These are phyloP conservation scores for Aspergillus alliaceus DNA, from an alignment of 2,329 filamentous ascomycete species.

Conservation along the genomic window DNA sequence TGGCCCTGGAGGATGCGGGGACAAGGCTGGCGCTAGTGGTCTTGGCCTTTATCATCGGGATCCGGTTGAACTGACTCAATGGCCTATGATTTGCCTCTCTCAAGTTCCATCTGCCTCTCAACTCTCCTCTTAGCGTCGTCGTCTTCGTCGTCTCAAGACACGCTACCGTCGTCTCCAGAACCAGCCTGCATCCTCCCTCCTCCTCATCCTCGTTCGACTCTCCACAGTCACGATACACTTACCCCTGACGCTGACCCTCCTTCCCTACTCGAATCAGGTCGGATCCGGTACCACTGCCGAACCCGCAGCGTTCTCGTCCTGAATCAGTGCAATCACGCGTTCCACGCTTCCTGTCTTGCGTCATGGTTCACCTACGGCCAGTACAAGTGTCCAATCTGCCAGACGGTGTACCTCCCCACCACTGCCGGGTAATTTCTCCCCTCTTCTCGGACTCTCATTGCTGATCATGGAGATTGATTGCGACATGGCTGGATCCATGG, in stretches of 20 bases:
- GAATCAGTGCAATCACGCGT: conserved; percentile 30
- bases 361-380: conserved; percentile 31
- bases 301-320: conserved; percentile 23
- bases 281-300: background rate
- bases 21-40: conserved; percentile 19
- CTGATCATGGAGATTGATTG: background rate
- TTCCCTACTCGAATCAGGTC: background rate
- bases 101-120: conserved; percentile 31
- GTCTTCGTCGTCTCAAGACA: conserved; percentile 17
- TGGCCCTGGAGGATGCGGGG: conserved; percentile 21
- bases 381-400: conserved; percentile 32
- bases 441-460: background rate
- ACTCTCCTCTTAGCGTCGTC: background rate
- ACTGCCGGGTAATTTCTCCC: conserved; percentile 4
- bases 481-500: background rate
- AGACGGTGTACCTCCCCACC: conserved; percentile 23
- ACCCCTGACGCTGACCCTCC: background rate
- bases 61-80: conserved; percentile 3
- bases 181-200: conserved; percentile 10
- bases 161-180: conserved; percentile 18
- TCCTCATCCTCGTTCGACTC: background rate
- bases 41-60: conserved; percentile 14
- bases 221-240: background rate
- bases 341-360: conserved; percentile 28
- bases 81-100: background rate